Evolutionary conservation across 176 grass and related monocot genomes (phyloP), one percentile per base, ranked within the genome.

Genomic region (Eragrostis curvula): DNA sequence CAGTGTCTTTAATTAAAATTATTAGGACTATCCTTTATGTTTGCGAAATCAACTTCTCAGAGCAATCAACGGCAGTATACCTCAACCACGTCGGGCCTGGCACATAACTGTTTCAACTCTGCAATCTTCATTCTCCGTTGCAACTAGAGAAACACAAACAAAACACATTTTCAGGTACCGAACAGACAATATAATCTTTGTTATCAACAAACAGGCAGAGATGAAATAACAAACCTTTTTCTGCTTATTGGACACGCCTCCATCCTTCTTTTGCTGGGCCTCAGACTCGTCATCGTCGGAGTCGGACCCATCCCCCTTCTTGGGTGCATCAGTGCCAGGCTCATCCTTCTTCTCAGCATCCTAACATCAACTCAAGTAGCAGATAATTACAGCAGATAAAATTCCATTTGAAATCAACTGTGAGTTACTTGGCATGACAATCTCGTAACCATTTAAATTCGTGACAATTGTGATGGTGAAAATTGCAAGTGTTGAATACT

Each of bases 111-210:
- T 81, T 97, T 97, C 78, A 97, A 73, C 27, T 91, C 78, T 24
- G 94, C 94, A 69, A 97, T 97, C 70, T 97, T 93, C 91, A 97
- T 97, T 73, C 94, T 91, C 30, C 75, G 79, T 47, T 97, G 86
- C 20, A 97, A 25, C 91, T 97, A 68, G 28, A 84, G 69, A 78
- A 23, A 15, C 28, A 53, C 41, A 62, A 48, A 71, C 30, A 71
- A 64, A 25, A 24, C 59, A 8, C 25, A 43, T 9, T 21, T 81
- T 74, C 65, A 66, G 50, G 12, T 70, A 20, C 68, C 58, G 11
- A n/a, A 50, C 5, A 36, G 32, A 72, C 6, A 56, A 11, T 7
- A 27, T 9, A 39, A 77, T 9, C 8, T 9, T 5, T 44, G 77
- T 5, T 2, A 21, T 66, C 9, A 80, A 80, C 36, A 65, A 52